Base-by-base conservation (phyloP, 371 early-diverging fungal genomes). In the Syncephalastrum racemosum region DNA sequence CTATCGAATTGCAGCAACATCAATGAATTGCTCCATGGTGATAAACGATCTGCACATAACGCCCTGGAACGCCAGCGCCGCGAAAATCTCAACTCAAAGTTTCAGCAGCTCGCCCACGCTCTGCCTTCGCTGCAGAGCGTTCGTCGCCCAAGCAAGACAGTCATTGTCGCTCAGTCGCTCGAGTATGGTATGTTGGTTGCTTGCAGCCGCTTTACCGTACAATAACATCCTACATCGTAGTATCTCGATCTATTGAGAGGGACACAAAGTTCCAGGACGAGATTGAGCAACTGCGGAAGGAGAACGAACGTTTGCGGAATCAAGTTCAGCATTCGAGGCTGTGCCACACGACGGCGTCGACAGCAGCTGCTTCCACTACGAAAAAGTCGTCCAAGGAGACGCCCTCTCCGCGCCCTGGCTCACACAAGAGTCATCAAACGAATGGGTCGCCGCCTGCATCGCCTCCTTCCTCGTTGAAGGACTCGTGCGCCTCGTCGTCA, bases 41-140 rank as follows among this genome's bases (percentile, higher is more conserved):
- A 70, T 46, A 88, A 77, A 75, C 74, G 70, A 71, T 87, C 87
- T n/a, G 88, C 81, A 43, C 91, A 91, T 64, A 91, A 91, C 54
- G 90, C 90, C 22, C 74, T 89, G 20, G 91, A 91, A 60, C 78
- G 91, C 18, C 90, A 90, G 55, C 78, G 91, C 48, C 82, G 91
- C 25, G 91, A 91, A 68, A 80, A 80, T 20, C 79, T 91, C 42
- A 90, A 90, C 63, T 71, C 71, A 15, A 84, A 88, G 64, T 90
- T 90, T 63, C 89, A 87, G 62, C 89, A 91, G 48, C 73, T 91
- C 20, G 91, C 91, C 7, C 81, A 81, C 60, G 83, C 87, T 7
- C 70, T 91, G 19, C 91, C 90, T n/a, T 73, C 87, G 25, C 81
- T 90, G 15, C 73, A 73, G 49, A 72, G 81, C 40, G 86, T 87